A percentile compares a stretch with the other conserved stretches of the same genome.
Conservation (phyloP, 169 alveolate species). For the Cyclospora cayetanensis region DNA sequence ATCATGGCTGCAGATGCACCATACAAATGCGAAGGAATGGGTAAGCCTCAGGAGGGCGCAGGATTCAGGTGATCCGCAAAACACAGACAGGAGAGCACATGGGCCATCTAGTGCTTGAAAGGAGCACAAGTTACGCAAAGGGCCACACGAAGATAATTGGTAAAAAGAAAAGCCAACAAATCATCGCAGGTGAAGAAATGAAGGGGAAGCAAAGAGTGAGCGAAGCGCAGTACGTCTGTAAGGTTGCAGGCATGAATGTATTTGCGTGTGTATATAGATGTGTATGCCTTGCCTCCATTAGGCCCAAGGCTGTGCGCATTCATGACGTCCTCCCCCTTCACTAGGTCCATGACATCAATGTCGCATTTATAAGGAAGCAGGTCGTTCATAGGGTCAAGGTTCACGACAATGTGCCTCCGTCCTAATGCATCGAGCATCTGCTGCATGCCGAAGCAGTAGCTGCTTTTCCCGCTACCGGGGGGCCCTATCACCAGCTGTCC, state of each 20-base stretch:
- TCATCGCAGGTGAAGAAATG: not conserved
- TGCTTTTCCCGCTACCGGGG: conserved; percentile 96
- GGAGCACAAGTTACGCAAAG: not conserved
- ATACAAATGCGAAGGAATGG: no score
- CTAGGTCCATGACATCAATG: conserved; percentile 91
- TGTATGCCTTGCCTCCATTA: conserved; percentile 86
- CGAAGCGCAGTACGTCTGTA: not conserved
- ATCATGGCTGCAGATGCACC: conserved; percentile 81
- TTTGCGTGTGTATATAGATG: not conserved
- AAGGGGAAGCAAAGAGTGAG: not conserved
- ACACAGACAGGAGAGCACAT: not conserved
- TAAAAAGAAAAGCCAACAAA: not conserved
- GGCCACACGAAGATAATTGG: not conserved
- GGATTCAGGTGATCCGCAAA: no score
- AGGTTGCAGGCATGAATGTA: not conserved
- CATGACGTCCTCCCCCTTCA: conserved; percentile 89
- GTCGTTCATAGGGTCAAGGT: conserved; percentile 94
- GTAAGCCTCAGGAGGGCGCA: no score
- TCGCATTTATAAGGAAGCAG: conserved; percentile 85
- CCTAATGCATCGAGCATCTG: conserved; percentile 85
- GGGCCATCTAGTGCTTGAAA: no score
- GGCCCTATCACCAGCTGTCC: conserved; percentile 95
- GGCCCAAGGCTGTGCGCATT: conserved; percentile 92
- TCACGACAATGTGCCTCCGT: conserved; percentile 85
- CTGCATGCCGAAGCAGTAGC: conserved; percentile 92